These are phyloP conservation scores for Diaporthe batatas DNA, from an alignment of 2,329 filamentous ascomycete genomes.

Conservation along the genomic window DNA sequence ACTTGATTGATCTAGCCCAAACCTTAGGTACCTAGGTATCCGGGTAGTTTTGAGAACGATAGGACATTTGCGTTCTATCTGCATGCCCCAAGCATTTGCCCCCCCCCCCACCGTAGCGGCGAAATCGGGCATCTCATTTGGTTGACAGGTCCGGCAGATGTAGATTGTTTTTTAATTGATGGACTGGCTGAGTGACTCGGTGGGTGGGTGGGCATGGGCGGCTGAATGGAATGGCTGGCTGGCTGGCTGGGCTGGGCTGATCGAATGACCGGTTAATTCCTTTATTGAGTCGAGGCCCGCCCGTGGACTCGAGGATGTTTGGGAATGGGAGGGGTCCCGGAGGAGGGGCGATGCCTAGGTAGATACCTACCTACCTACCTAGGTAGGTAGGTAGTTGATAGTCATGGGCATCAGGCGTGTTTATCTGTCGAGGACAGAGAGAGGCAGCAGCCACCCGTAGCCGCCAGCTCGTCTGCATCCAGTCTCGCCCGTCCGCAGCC, in stretches of 20 bases:
- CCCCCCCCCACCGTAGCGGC: neutral
- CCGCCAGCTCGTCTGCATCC: conserved; percentile 4
- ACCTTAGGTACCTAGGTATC: neutral
- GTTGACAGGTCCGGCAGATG: neutral
- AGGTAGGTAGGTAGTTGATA: neutral
- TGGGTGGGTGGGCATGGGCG: neutral
- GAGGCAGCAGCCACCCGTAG: neutral
- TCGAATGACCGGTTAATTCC: conserved; percentile 2
- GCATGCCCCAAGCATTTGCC: neutral
- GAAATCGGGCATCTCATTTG: neutral
- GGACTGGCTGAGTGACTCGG: neutral
- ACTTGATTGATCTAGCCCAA: neutral
- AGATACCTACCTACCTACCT: too few relatives aligned
- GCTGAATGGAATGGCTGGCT: neutral
- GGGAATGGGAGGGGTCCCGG: neutral
- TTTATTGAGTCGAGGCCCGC: conserved; percentile 2
- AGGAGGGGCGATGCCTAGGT: neutral
- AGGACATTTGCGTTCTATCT: neutral
- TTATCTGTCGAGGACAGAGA: conserved; percentile 8
- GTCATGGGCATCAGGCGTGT: conserved; percentile 1
- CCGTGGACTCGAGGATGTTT: neutral
- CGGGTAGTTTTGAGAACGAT: neutral
- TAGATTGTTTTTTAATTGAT: neutral
- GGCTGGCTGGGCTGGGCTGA: conserved; percentile 2
- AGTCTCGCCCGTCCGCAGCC: neutral